phyloP scores from a whole-genome alignment of 1,284 basidiomycete genomes.

The Marasmius sp. region DNA sequence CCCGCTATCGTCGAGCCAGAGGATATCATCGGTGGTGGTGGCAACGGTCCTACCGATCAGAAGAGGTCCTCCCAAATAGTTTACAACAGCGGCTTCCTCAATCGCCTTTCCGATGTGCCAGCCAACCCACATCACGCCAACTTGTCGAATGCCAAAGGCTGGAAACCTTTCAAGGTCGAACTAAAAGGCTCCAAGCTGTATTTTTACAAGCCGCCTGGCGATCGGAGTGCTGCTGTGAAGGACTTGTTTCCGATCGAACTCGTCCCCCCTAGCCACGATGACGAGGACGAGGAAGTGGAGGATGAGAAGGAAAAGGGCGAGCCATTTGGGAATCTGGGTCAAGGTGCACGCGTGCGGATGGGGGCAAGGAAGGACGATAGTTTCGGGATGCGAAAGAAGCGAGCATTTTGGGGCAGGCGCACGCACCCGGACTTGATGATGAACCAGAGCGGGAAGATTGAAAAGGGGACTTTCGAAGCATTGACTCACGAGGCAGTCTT shows the following conservation, averaged over 20 bases:
- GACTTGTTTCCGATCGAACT: constrained; percentile 70
- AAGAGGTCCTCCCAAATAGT: constrained; percentile 77
- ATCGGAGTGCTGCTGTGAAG: constrained; percentile 60
- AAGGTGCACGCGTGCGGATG: constrained; percentile 6
- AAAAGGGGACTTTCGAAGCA: constrained; percentile 72
- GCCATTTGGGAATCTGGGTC: constrained; percentile 16
- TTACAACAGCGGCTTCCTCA: constrained; percentile 72
- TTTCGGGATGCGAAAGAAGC: constrained; percentile 48
- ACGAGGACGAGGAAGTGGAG: constrained; percentile 39
- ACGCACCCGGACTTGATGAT: constrained; percentile 70
- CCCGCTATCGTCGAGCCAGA: constrained; percentile 49
- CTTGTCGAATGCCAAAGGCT: constrained; percentile 54
- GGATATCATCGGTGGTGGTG: constrained; percentile 14
- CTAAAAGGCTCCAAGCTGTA: constrained; percentile 79
- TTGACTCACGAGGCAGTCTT: constrained; percentile 79
- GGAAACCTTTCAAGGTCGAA: constrained; percentile 83
- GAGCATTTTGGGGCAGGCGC: constrained; percentile 76
- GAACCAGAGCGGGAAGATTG: constrained; percentile 41
- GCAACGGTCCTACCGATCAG: constrained; percentile 26
- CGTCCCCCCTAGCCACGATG: constrained; percentile 33
- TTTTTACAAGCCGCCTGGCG: constrained; percentile 79
- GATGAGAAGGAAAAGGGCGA: constrained; percentile 39
- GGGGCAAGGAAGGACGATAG: constrained; percentile 32
- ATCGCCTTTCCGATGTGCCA: constrained; percentile 58
- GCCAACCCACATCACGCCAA: constrained; percentile 30